These are phyloP conservation scores for Stenocarpella maydis DNA, from an alignment of 2,329 filamentous ascomycete species.

Conservation along the genomic window DNA sequence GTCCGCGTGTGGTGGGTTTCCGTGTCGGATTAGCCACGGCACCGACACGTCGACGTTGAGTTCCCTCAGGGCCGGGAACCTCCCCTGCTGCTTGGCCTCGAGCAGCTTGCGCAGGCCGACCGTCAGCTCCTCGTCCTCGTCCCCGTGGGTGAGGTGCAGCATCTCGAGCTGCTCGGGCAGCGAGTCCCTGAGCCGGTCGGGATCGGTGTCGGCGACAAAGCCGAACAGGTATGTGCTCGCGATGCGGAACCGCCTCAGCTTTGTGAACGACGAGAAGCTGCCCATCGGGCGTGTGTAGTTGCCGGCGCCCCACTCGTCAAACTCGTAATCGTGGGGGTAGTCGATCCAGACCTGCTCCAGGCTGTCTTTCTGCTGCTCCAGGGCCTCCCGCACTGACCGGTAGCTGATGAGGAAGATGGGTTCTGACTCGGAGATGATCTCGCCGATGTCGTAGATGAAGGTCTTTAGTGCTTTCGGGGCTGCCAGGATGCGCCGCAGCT, in stretches of 20 bases:
- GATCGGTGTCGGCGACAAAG: constrained; percentile 20
- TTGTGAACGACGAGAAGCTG: neutral
- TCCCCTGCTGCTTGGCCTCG: constrained; percentile 11
- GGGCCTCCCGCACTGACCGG: constrained; percentile 6
- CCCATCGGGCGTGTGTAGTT: constrained; percentile 19
- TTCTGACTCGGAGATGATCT: constrained; percentile 5
- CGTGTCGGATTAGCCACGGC: constrained; percentile 9
- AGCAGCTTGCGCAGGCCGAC: constrained; percentile 16
- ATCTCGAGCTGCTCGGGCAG: constrained; percentile 20
- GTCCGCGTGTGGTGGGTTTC: constrained; percentile 6
- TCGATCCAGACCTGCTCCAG: constrained; percentile 24
- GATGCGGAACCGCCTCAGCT: constrained; percentile 17
- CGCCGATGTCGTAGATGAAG: constrained; percentile 25
- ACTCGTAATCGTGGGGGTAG: constrained; percentile 25
- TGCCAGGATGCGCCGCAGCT: constrained; percentile 15
- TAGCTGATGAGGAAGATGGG: constrained; percentile 24
- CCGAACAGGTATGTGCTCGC: constrained; percentile 27
- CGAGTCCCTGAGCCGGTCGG: constrained; percentile 19
- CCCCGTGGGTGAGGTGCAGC: constrained; percentile 23
- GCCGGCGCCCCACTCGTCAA: constrained; percentile 27
- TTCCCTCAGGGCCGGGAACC: neutral
- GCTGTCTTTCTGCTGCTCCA: constrained; percentile 20
- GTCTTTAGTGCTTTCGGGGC: constrained; percentile 15
- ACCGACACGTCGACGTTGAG: constrained; percentile 11
- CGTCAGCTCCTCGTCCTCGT: constrained; percentile 24